Evolutionary conservation across 305 asterid species (phyloP).

Genomic region (Fraxinus velutina): DNA sequence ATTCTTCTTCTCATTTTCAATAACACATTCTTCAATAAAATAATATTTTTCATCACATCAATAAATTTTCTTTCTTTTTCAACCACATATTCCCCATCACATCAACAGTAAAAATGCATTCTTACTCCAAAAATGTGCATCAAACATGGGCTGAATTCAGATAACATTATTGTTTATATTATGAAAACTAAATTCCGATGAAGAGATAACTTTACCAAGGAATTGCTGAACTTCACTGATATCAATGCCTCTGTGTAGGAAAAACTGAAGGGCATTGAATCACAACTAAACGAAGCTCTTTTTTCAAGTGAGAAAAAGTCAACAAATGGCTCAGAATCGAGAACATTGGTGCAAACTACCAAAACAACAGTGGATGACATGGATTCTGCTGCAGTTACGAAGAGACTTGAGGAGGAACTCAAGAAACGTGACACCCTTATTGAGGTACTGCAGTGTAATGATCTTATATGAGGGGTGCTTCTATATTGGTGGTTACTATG

Average conservation of each 20-base stretch:
- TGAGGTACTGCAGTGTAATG: slow-evolving; percentile 55
- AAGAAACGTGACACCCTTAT: slow-evolving; percentile 92
- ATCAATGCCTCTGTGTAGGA: slow-evolving; percentile 46
- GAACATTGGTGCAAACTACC: slow-evolving; percentile 40
- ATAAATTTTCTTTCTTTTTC: too few species aligned
- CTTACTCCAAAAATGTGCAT: too few species aligned
- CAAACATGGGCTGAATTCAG: not conserved
- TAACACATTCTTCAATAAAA: too few species aligned
- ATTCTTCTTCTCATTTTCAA: too few species aligned
- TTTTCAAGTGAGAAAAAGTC: slow-evolving; percentile 43
- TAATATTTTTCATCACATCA: too few species aligned
- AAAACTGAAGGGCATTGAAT: slow-evolving; percentile 68
- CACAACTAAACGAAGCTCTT: slow-evolving; percentile 66
- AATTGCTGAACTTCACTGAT: slow-evolving; percentile 15
- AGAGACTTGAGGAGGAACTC: slow-evolving; percentile 94
- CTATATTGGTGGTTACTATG: not conserved
- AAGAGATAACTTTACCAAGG: slow-evolving; percentile 15
- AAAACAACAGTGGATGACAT: slow-evolving; percentile 47
- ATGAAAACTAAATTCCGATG: slow-evolving; percentile 5
- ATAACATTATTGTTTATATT: slow-evolving; percentile 14
- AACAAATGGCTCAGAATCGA: slow-evolving; percentile 44
- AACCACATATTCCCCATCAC: too few species aligned
- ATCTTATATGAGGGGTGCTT: slow-evolving; percentile 9
- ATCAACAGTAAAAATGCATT: too few species aligned
- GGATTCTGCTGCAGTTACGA: slow-evolving; percentile 79